Conservation (phyloP, 208 protist genomes). For the Trypanosoma vivax region DNA sequence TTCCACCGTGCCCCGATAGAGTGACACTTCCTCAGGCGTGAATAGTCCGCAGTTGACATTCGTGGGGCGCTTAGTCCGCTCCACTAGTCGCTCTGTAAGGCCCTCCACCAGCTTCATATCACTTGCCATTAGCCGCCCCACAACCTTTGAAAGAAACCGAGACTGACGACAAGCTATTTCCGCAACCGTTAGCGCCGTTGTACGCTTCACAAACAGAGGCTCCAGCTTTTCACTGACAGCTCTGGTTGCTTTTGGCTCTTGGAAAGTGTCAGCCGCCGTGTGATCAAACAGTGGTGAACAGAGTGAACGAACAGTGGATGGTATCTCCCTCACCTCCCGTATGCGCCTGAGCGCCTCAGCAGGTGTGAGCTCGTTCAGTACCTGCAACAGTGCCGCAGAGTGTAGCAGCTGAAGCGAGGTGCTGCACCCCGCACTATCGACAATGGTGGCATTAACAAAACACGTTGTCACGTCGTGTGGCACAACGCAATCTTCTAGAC, state of each 20-base stretch:
- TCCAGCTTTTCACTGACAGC: conserved; percentile 1
- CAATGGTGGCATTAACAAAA: conserved; percentile 10
- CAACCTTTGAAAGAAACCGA: conserved; percentile 39
- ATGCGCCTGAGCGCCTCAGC: conserved; percentile 27
- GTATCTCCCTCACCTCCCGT: conserved; percentile 11
- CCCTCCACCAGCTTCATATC: conserved; percentile 18
- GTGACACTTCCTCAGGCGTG: conserved; percentile 18
- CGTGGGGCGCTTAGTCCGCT: not conserved
- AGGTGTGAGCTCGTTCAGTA: conserved; percentile 11
- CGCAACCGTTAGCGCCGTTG: not conserved
- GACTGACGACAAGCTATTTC: conserved; percentile 38
- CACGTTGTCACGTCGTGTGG: conserved; percentile 19
- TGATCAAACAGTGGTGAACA: not conserved
- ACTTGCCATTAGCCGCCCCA: conserved; percentile 28
- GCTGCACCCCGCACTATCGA: conserved; percentile 1
- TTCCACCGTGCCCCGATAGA: conserved; percentile 57
- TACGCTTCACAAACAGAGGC: conserved; percentile 37
- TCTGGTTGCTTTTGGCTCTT: too few species aligned
- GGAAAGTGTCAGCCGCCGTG: not conserved
- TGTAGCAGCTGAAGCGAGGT: conserved; percentile 14
- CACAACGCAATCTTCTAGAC: conserved; percentile 18
- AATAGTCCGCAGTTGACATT: not conserved
- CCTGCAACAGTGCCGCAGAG: conserved; percentile 14
- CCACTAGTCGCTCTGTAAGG: conserved; percentile 19
- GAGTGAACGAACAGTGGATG: not conserved